Conservation (phyloP, 768 basidiomycete genomes). For the Dacryopinax primogenitus region DNA sequence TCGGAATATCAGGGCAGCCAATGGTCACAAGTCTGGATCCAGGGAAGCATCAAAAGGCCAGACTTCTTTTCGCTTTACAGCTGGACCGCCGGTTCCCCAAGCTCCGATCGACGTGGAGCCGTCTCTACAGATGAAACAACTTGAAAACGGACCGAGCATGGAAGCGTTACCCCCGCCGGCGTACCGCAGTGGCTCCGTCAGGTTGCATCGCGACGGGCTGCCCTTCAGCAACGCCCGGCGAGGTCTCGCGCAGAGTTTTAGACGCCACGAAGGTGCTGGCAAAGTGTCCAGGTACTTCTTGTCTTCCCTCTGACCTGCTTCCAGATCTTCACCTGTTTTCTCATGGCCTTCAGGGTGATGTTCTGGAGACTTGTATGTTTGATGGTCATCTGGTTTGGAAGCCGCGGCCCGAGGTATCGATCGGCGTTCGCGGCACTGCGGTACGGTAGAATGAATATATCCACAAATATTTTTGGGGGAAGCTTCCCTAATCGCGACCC, state of each 20-base stretch:
- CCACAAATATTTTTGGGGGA: neutral
- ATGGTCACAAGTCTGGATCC: constrained; percentile 6
- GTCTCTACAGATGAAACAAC: neutral
- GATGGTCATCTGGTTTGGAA: neutral
- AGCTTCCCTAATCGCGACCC: neutral
- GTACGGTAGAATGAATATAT: neutral
- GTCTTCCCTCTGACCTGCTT: neutral
- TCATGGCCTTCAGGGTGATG: neutral
- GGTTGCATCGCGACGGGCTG: neutral
- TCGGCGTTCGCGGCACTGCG: neutral
- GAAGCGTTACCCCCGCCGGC: neutral
- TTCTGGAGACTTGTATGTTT: neutral
- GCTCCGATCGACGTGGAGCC: neutral
- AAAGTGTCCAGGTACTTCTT: neutral
- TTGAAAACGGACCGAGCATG: neutral
- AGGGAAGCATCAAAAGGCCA: neutral
- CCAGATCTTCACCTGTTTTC: neutral
- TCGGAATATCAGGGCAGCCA: constrained; percentile 7
- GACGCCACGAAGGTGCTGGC: constrained; percentile 8
- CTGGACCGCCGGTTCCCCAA: neutral
- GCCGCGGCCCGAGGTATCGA: neutral
- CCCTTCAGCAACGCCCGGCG: neutral
- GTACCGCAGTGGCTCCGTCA: neutral
- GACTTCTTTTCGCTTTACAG: constrained; percentile 8
- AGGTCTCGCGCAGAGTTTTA: neutral